Evolutionary conservation across 2,329 filamentous ascomycete species (phyloP), one percentile per base, ranked within the genome.

Genomic region (Penicillium verrucosum): DNA sequence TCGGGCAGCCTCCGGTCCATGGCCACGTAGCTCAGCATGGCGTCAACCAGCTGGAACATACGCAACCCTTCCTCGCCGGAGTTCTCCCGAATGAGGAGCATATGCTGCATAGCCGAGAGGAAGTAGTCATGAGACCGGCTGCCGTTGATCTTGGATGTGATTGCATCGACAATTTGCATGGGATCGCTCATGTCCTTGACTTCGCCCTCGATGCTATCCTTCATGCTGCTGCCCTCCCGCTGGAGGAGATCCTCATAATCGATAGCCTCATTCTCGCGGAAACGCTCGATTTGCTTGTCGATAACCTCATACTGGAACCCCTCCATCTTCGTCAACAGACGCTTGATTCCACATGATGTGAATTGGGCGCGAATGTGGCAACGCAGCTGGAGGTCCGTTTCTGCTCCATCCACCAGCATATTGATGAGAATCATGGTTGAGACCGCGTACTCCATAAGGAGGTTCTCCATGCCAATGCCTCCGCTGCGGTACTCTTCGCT

Each of bases 161-260:
- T 97, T 51, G 92, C 93, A 71, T 97, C 92, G 7, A 90, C 92
- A 62, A 99, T 97, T 75, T 97, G 92, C 43, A 87, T 80, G 1
- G 94, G 94, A 73, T 99, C 93, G 67, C 86, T 95, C 70, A 99
- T 84, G 73, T 99, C 94, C 77, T 90, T 95, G 67, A 89, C 84
- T 57, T 96, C 92, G 30, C 86, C 89, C 66, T 95, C 90, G 57
- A 92, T 81, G 66, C 85, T 90, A 71, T 97, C 93, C 72, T 94
- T 90, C 75, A 95, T 89, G 72, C 90, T 96, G 72, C 86, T 93
- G 67, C 88, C 90, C 76, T 97, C 94, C 60, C 88, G 84, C 75
- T 97, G 93, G 45, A 97, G 85, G 75, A 97, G 88, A 73, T 97
- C 94, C 78, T 99, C 94, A 72, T 97, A 97, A 78, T 99, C 94